Evolutionary conservation across 257 asterid genomes (phyloP), one percentile per base, ranked within the genome.

Genomic region (Handroanthus guayacan): DNA sequence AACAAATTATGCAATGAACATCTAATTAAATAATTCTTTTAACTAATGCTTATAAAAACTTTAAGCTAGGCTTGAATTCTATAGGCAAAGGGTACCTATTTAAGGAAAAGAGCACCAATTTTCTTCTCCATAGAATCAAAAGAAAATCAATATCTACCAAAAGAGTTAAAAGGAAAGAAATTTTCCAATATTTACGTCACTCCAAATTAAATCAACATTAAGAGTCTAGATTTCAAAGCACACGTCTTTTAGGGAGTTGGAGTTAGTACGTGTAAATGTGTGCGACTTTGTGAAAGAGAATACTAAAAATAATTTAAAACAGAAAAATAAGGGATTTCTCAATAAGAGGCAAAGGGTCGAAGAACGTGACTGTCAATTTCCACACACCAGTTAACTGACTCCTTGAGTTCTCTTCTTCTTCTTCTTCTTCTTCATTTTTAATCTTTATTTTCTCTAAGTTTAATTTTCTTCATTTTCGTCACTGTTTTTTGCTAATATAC

Each of bases 291-390:
- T 48, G 69, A 63, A 3, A 63, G 51, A 39, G 69, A 18, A 10
- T 18, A 2, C 1, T 20, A 18, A 43, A 17, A 43, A 39, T 9
- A 16, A 6, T 0, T 18, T 5, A 50, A 50, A 16, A 16, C 61
- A 55, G 55, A 51, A 44, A 67, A 20, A 20, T 16, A 64, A 39
- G 34, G 31, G 57, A 18, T 14, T 43, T n/a, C 16, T 25, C 10
- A n/a, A 82, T 52, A 80, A 80, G 75, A 72, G 84, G 86, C 71
- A 64, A 75, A 72, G 67, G 74, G 76, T 63, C 55, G 78, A 71
- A 70, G 89, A 85, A 85, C 87, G 92, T 82, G 90, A 85, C 80
- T 68, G 84, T 79, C 78, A 85, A 85, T 69, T 80, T 81, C 75
- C 68, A 52, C 82, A 81, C 18, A 68, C 71, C 66, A 80, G 76